A percentile compares a stretch with the other conserved stretches of the same genome.
phyloP scores from a whole-genome alignment of 495 filamentous ascomycete species.

The Aspergillus egyptiacus region DNA sequence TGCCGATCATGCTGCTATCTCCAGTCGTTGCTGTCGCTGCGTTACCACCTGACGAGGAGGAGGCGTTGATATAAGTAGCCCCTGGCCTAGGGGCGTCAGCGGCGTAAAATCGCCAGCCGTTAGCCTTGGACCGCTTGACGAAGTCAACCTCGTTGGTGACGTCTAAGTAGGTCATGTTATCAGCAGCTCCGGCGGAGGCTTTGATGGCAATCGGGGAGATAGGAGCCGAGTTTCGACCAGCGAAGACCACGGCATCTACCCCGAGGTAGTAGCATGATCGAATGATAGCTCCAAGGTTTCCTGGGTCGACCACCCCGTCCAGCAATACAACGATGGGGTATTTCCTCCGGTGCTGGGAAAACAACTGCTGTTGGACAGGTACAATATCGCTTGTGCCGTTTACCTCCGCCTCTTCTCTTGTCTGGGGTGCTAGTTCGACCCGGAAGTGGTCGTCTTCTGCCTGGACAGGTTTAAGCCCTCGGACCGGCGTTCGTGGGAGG shows the following conservation, averaged over 20 bases:
- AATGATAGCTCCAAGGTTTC: constrained; percentile 84
- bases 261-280: constrained; percentile 83
- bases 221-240: constrained; percentile 60
- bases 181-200: constrained; percentile 78
- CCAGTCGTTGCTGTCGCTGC: not conserved
- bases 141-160: constrained; percentile 61
- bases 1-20: constrained; percentile 27
- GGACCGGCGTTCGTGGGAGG: constrained; percentile 67
- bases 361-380: constrained; percentile 28
- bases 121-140: constrained; percentile 55
- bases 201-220: constrained; percentile 75
- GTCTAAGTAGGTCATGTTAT: constrained; percentile 65
- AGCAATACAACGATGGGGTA: constrained; percentile 76
- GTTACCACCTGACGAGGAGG: not conserved
- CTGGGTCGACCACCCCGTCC: constrained; percentile 80
- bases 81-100: constrained; percentile 53
- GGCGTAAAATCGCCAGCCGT: constrained; percentile 81
- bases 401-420: constrained; percentile 60
- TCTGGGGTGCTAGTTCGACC: constrained; percentile 60
- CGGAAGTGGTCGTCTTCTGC: constrained; percentile 42
- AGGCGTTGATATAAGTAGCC: constrained; percentile 22
- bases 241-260: constrained; percentile 66
- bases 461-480: constrained; percentile 45
- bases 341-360: constrained; percentile 29
- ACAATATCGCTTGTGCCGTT: constrained; percentile 53